Conservation (phyloP, 169 alveolate genomes). For the Amoebophrya sp. region DNA sequence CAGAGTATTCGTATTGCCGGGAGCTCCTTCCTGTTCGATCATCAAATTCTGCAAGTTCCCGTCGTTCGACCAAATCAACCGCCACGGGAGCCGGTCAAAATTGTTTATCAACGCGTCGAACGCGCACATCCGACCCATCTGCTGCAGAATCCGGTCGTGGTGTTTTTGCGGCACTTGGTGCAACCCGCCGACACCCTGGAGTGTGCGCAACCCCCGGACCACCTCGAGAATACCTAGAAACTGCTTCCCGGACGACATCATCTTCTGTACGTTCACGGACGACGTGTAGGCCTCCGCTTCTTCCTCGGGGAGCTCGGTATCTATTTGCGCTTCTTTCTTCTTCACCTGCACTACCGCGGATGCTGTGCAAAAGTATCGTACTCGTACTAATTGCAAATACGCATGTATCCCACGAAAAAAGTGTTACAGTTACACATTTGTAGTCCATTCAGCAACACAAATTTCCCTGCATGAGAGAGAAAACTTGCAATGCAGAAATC, state of each 20-base stretch:
- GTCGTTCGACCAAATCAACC: not conserved
- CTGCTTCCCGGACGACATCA: not conserved
- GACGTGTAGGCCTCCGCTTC: too few species aligned
- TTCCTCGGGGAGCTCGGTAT: too few species aligned
- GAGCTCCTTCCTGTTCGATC: not conserved
- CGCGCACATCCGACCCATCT: not conserved
- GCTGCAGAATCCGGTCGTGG: not conserved
- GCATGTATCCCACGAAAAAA: too few species aligned
- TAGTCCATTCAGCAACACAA: too few species aligned
- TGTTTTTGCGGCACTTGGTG: not conserved
- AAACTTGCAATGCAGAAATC: too few species aligned
- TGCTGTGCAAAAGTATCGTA: too few species aligned
- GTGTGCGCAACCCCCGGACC: not conserved
- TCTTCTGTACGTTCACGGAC: not conserved
- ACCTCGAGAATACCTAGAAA: not conserved
- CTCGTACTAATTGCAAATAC: too few species aligned
- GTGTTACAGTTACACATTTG: too few species aligned
- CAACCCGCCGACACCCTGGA: conserved; percentile 11
- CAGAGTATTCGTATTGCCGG: too few species aligned
- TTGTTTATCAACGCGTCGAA: not conserved
- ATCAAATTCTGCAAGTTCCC: not conserved
- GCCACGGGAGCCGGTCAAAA: not conserved
- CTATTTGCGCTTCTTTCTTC: too few species aligned
- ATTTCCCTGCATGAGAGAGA: too few species aligned
- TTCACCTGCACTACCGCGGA: too few species aligned